Percentiles rank a stretch among this genome's conserved stretches.
These are phyloP conservation scores for Tetrahymena elliotti DNA, from an alignment of 73 alveolate species.

Conservation along the genomic window DNA sequence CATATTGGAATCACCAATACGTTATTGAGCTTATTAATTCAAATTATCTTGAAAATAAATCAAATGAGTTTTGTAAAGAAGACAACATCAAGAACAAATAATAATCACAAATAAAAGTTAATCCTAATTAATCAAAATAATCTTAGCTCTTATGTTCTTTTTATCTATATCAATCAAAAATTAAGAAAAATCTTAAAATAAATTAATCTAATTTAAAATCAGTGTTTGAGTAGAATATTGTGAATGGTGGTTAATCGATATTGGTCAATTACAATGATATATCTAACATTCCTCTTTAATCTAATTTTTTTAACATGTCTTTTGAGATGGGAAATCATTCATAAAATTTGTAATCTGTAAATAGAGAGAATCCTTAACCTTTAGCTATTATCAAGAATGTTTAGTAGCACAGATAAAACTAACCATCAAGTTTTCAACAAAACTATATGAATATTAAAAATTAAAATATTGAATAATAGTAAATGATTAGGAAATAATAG, in stretches of 20 bases:
- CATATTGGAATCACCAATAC: neutral
- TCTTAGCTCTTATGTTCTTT: neutral
- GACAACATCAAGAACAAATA: neutral
- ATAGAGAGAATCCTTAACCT: neutral
- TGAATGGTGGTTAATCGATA: neutral
- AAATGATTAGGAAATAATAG: neutral
- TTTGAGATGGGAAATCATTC: neutral
- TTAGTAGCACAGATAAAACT: neutral
- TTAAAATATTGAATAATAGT: neutral
- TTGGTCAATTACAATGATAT: neutral
- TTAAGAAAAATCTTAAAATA: no score
- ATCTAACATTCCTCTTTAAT: neutral
- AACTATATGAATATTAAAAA: no score
- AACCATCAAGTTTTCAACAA: neutral
- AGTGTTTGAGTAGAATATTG: neutral
- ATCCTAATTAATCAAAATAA: neutral
- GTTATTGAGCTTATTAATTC: neutral
- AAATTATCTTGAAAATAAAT: neutral
- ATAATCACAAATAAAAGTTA: no score
- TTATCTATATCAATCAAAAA: neutral
- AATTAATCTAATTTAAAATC: neutral
- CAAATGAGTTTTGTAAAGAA: no score
- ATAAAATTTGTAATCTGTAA: neutral
- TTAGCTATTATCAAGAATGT: neutral
- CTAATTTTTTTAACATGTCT: neutral